Base-by-base conservation (phyloP, 202 grass and related monocot genomes). In the Setaria italica region DNA sequence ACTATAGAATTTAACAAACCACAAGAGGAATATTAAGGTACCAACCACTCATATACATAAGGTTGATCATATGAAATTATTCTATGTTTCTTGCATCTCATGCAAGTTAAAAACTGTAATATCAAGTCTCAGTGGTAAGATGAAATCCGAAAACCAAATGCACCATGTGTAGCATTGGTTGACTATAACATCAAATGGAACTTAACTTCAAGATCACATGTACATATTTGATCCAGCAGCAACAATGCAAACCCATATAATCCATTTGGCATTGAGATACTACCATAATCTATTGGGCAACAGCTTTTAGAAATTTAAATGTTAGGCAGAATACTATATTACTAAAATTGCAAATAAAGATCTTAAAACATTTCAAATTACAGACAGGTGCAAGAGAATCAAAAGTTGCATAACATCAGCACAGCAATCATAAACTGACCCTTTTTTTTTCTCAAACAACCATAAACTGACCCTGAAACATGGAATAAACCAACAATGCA, bases 171-270 rank as follows among this genome's bases (percentile, higher is more conserved):
- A 70, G 7, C 67, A n/a, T 70, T 45, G 19, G n/a, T 70, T 41
- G 19, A 46, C 17, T 13, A 33, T 55, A 17, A 9, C 54, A 67
- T 53, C n/a, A 84, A 66, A 76, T 66, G 46, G 19, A 67, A 62
- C 14, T 57, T 45, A 41, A 41, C 39, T 6, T 41, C 60, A 67
- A 14, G 48, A 43, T 77, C 35, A 14, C 9, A 25, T 30, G 17
- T 64, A 30, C 39, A 76, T 54, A 84, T 42, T 19, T 43, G 14
- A 76, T 43, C 59, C 70, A 84, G 72, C 35, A 84, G 9, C 35
- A 67, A 43, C 39, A 45, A 45, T 20, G 14, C 72, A 76, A 76
- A 63, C 6, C n/a, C 20, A 14, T 63, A 63, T 1, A 29, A 14
- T 63, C 11, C 60, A 33, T 63, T 63, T 63, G 60, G 25, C 25